Evolutionary conservation across 2,329 filamentous ascomycete species (phyloP), one percentile per base, ranked within the genome.

Genomic region (Penicillium sp.): DNA sequence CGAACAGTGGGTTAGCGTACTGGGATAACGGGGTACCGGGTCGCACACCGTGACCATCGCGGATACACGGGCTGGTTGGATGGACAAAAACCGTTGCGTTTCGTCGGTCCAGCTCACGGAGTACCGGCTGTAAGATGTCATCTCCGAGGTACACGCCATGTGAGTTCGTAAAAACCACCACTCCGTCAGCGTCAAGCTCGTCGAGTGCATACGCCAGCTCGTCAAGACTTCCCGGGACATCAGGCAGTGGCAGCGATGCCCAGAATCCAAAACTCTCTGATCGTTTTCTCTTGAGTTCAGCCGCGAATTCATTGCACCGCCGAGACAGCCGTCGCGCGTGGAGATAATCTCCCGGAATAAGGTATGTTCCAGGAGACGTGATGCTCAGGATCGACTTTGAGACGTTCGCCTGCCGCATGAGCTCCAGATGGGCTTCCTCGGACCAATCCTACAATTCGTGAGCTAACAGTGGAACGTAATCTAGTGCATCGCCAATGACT

Each of bases 341-440:
- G 19, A 17, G 9, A 8, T 48, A 13, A 15, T 56, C 21, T 8
- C 30, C 45, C 5, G 45, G 26, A 7, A 38, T 49, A 7, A 56
- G 45, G 13, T 56, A 23, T 26, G 45, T 35, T 8, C 54, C 54
- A 7, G 54, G 54, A 11, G 54, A 48, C 15, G 54, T 56, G 35
- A 56, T 56, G 30, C 54, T 56, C n/a, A 56, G 26, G 35, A 48
- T 31, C 2, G 54, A 56, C n/a, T 38, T 41, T 47, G 26, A 38
- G 44, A 56, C 49, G 23, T n/a, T 48, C 7, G 26, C 15, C 19
- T 48, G 45, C 13, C 35, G 7, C 54, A 56, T 56, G 2, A 56
- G 29, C 1, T 47, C 15, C 5, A 56, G 54, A 19, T 56, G 45
- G n/a, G 31, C 15, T 31, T 56, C 54, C 2, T 5, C 13, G 13